Conservation (phyloP, 2,329 filamentous ascomycete genomes). For the Alternaria tenuissima region DNA sequence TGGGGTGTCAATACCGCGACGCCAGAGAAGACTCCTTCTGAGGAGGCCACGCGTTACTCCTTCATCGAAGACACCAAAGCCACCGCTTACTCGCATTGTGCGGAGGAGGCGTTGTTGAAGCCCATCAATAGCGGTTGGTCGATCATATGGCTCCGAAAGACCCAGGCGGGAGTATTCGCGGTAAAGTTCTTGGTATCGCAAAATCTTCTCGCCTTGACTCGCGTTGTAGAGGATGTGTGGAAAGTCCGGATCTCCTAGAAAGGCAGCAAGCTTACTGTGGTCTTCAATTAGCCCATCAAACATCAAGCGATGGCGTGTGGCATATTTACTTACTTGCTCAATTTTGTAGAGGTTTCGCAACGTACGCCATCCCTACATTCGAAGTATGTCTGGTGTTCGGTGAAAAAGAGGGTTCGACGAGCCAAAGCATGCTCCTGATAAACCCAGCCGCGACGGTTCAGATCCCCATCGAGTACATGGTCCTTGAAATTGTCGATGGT, state of each 20-base stretch:
- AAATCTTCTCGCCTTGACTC: slow-evolving; percentile 13
- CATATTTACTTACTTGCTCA: slow-evolving; percentile 25
- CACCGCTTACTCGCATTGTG: slow-evolving; percentile 31
- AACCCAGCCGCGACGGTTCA: slow-evolving; percentile 38
- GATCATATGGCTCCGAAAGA: slow-evolving; percentile 31
- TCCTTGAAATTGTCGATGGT: slow-evolving; percentile 33
- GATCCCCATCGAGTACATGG: slow-evolving; percentile 24
- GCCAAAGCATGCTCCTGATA: slow-evolving; percentile 39
- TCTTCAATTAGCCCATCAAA: not conserved
- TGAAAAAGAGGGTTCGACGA: slow-evolving; percentile 37
- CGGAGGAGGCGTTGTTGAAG: slow-evolving; percentile 42
- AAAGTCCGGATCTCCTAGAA: slow-evolving; percentile 43
- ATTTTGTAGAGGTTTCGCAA: slow-evolving; percentile 27
- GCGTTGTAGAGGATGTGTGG: slow-evolving; percentile 14
- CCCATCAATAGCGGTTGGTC: slow-evolving; percentile 43
- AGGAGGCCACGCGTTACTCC: slow-evolving; percentile 13
- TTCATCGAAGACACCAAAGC: slow-evolving; percentile 44
- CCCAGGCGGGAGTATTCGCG: slow-evolving; percentile 39
- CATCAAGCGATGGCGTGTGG: not conserved
- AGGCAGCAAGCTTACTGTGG: slow-evolving; percentile 28
- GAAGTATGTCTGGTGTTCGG: slow-evolving; percentile 35
- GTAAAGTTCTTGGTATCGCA: slow-evolving; percentile 19
- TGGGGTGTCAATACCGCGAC: slow-evolving; percentile 1
- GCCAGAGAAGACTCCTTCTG: slow-evolving; percentile 17
- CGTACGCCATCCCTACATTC: slow-evolving; percentile 33